Conservation (phyloP, 345 rosid genomes). For the Eucalyptus globulus region DNA sequence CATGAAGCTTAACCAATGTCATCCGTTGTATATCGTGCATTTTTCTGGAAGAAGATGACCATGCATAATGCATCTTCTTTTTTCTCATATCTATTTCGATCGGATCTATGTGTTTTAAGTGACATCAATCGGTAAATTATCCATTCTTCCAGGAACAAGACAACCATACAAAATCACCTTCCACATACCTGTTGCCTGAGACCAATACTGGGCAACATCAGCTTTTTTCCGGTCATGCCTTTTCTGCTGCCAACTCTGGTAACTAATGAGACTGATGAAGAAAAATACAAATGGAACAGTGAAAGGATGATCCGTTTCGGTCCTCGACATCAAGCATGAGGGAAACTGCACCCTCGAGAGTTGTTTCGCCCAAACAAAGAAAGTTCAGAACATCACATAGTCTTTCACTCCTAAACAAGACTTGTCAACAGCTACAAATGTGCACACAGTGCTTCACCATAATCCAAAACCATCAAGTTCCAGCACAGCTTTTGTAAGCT, state of each 20-base stretch:
- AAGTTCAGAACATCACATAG: constrained; percentile 35
- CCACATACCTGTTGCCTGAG: not conserved
- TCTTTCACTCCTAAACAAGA: constrained; percentile 33
- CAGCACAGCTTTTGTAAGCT: not conserved
- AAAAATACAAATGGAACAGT: not conserved
- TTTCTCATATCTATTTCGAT: not conserved
- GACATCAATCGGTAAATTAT: not conserved
- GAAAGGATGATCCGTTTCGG: not conserved
- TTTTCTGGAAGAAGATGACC: not conserved
- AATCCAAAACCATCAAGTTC: constrained; percentile 66
- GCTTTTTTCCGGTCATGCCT: not conserved
- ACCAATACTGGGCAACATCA: not conserved
- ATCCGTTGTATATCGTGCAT: not conserved
- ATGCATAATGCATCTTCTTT: not conserved
- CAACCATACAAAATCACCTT: not conserved
- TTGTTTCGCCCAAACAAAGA: not conserved
- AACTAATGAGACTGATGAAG: not conserved
- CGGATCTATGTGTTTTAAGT: not conserved
- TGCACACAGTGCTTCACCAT: constrained; percentile 31
- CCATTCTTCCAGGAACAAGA: not conserved
- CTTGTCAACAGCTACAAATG: constrained; percentile 52
- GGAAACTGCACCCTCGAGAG: constrained; percentile 2
- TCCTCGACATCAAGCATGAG: constrained; percentile 6
- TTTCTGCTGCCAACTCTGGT: not conserved
- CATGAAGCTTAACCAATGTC: not conserved